These are phyloP conservation scores for Stropharia rugosoannulata DNA, from an alignment of 768 basidiomycete species.

Conservation along the genomic window DNA sequence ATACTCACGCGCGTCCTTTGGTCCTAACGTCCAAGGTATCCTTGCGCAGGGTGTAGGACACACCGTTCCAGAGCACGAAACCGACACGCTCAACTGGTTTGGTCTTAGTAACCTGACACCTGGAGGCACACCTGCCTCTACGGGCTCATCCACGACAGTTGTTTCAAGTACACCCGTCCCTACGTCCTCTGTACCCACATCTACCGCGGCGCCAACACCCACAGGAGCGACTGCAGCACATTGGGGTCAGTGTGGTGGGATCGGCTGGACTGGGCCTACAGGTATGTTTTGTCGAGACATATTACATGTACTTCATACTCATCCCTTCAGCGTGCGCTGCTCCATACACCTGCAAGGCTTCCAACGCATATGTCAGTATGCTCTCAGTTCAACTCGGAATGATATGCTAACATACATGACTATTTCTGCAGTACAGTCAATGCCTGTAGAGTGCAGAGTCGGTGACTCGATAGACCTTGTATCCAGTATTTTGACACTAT, in stretches of 20 bases:
- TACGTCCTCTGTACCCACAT: too few relatives aligned
- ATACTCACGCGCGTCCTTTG: conserved; percentile 49
- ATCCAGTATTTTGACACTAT: too few relatives aligned
- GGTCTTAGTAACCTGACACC: conserved; percentile 33
- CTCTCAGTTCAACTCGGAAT: not conserved
- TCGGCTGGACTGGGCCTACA: not conserved
- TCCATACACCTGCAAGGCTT: not conserved
- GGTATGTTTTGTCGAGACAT: not conserved
- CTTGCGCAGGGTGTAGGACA: conserved; percentile 49
- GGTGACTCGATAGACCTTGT: too few relatives aligned
- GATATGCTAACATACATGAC: not conserved
- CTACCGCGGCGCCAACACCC: too few relatives aligned
- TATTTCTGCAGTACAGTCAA: not conserved
- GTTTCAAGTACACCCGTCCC: not conserved
- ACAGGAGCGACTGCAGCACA: not conserved
- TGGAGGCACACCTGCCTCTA: not conserved
- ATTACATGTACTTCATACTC: not conserved
- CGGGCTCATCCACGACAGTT: not conserved
- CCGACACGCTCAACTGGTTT: conserved; percentile 47
- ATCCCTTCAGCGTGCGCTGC: not conserved
- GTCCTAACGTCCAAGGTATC: conserved; percentile 47
- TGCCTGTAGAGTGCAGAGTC: not conserved
- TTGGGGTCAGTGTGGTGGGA: not conserved
- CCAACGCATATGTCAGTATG: not conserved
- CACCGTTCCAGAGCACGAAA: conserved; percentile 49